Percentiles rank a stretch among this genome's conserved stretches.
phyloP scores from a whole-genome alignment of 169 alveolate species.

The Besnoitia besnoiti region DNA sequence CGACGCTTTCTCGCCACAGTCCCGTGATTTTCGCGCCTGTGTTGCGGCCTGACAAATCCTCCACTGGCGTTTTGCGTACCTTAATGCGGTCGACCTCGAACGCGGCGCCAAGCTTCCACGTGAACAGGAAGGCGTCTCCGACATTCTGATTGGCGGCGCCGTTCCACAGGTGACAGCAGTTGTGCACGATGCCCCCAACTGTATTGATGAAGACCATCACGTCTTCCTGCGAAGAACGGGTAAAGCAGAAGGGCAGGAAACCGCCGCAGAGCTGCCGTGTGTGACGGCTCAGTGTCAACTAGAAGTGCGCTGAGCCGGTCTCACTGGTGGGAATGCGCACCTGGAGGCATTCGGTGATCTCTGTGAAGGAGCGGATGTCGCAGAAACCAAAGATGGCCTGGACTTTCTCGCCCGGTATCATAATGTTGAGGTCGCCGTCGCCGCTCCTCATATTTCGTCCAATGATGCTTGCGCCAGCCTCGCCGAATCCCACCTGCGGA shows the following conservation, averaged over 20 bases:
- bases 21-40: too few relatives aligned
- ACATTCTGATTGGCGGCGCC: slow-evolving; percentile 96
- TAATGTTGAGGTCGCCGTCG: slow-evolving; percentile 85
- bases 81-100: slow-evolving; percentile 1
- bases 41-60: background rate
- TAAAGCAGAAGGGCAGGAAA: background rate
- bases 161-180: slow-evolving; percentile 85
- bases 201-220: slow-evolving; percentile 92
- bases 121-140: slow-evolving; percentile 96
- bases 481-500: slow-evolving; percentile 93
- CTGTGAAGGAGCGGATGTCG: slow-evolving; percentile 91
- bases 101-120: slow-evolving; percentile 84
- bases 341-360: slow-evolving; percentile 89
- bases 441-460: slow-evolving; percentile 85
- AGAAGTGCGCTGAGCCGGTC: too few relatives aligned
- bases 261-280: too few relatives aligned
- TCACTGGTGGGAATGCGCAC: background rate
- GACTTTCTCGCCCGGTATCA: slow-evolving; percentile 90
- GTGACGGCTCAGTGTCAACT: too few relatives aligned
- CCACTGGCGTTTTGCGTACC: background rate
- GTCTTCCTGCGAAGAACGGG: slow-evolving; percentile 73
- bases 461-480: slow-evolving; percentile 93
- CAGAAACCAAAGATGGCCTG: slow-evolving; percentile 93
- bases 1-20: too few relatives aligned
- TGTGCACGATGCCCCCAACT: slow-evolving; percentile 92